Evolutionary conservation across 352 stramenopile species (phyloP), one percentile per base, ranked within the genome.

Genomic region (Phytophthora rubi): DNA sequence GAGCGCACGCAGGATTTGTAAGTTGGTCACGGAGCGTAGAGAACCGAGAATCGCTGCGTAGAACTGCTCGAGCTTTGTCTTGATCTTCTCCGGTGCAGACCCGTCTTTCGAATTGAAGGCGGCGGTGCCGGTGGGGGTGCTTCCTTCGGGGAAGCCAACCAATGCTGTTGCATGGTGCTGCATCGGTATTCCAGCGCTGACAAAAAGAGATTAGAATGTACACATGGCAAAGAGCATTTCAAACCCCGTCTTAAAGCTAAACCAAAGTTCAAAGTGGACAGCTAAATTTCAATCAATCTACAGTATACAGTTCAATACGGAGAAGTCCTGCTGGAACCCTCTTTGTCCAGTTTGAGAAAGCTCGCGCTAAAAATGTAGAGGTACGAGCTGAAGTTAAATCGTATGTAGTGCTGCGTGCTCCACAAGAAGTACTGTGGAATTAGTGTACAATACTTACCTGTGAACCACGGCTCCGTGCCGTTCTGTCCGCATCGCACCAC

Each of bases 1-100:
- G 48, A 54, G 62, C 62, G 53, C 45, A 57, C 53, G 10, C 12
- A 64, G 45, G 62, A 68, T 69, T 64, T 69, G 62, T 64, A 49
- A 39, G 45, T 47, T 51, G 42, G 51, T 44, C n/a, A 21, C n/a
- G 15, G 23, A 30, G 56, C 16, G 30, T 28, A 62, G 56, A 63
- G 51, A 48, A 26, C 35, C 2, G 23, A 30, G 7, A 60, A 42
- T 53, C 21, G 54, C 9, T 13, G 55, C 61, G 30, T 61, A n/a
- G 51, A 12, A 39, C 23, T 18, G 61, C 9, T 16, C 33, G 52
- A 45, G 30, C 44, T 18, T 35, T 65, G 18, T 12, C 47, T n/a
- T 13, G 60, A 53, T 47, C 55, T 52, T 65, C 53, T 66, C 53
- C 48, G 49, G 59, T 53, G 49, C 60, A 53, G 59, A 60, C 35